Evolutionary conservation across 768 basidiomycete genomes (phyloP).

Genomic region (Rhodosporidiobolus sp.): DNA sequence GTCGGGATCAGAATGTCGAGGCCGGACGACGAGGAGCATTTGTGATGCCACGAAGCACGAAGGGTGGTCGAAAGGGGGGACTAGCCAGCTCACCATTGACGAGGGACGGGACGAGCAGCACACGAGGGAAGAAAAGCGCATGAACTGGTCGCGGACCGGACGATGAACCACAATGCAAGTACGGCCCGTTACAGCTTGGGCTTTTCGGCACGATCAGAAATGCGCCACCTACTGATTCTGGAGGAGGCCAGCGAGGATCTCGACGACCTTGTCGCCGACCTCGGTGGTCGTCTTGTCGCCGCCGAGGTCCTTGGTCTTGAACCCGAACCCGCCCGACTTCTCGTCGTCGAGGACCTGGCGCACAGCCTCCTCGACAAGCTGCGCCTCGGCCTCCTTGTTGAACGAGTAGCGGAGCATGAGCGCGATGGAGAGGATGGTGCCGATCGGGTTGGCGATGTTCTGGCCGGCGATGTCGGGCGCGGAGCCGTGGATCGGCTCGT

Average conservation of each 20-base stretch:
- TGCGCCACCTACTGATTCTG: constrained; percentile 14
- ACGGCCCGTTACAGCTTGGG: no score
- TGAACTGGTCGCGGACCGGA: no score
- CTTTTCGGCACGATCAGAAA: no score
- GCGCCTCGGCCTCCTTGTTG: constrained; percentile 77
- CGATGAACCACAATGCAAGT: no score
- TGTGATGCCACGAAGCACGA: no score
- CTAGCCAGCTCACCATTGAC: no score
- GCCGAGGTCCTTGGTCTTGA: constrained; percentile 82
- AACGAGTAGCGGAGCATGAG: constrained; percentile 94
- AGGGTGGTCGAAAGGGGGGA: no score
- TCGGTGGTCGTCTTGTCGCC: constrained; percentile 71
- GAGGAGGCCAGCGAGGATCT: constrained; percentile 50
- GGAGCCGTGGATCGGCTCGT: constrained; percentile 74
- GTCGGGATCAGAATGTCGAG: no score
- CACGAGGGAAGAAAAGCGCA: no score
- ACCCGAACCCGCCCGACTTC: constrained; percentile 66
- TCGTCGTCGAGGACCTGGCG: constrained; percentile 75
- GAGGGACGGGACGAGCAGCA: no score
- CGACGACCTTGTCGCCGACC: constrained; percentile 77
- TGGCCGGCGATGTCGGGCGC: constrained; percentile 94
- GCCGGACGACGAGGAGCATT: no score
- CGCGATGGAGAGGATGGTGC: constrained; percentile 89
- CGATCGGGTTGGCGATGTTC: constrained; percentile 90
- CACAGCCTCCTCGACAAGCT: constrained; percentile 84